Conservation (phyloP, 306 rosid species). For the Medicago lupulina region DNA sequence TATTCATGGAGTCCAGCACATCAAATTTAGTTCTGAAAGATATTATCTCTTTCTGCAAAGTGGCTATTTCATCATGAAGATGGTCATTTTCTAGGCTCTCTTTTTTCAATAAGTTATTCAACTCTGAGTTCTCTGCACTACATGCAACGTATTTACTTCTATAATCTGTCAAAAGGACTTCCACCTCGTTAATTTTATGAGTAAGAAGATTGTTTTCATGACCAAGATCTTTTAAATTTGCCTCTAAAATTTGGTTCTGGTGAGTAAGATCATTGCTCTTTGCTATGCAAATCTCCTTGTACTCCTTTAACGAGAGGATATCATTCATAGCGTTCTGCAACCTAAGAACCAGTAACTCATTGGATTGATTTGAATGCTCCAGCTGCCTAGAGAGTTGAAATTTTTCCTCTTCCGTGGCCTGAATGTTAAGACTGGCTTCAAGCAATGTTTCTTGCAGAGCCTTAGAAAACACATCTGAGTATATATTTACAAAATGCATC, state of each 20-base stretch:
- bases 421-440: conserved; percentile 68
- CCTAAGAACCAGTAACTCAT: conserved; percentile 67
- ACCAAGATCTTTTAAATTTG: conserved; percentile 51
- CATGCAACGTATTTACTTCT: conserved; percentile 63
- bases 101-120: conserved; percentile 59
- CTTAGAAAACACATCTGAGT: conserved; percentile 84
- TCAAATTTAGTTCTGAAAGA: conserved; percentile 57
- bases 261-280: conserved; percentile 71
- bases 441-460: conserved; percentile 78
- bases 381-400: conserved; percentile 74
- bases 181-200: conserved; percentile 66
- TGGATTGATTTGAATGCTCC: conserved; percentile 73
- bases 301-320: conserved; percentile 61
- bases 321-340: conserved; percentile 77
- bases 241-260: conserved; percentile 70
- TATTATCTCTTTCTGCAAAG: conserved; percentile 70
- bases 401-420: conserved; percentile 58
- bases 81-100: conserved; percentile 57
- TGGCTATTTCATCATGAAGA: conserved; percentile 59
- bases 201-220: conserved; percentile 61
- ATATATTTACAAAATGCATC: conserved; percentile 71
- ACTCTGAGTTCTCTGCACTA: conserved; percentile 67
- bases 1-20: conserved; percentile 62
- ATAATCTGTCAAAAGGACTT: conserved; percentile 59
- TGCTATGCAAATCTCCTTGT: conserved; percentile 60